phyloP scores from a whole-genome alignment of 306 rosid genomes.

The Glycine latifolia region DNA sequence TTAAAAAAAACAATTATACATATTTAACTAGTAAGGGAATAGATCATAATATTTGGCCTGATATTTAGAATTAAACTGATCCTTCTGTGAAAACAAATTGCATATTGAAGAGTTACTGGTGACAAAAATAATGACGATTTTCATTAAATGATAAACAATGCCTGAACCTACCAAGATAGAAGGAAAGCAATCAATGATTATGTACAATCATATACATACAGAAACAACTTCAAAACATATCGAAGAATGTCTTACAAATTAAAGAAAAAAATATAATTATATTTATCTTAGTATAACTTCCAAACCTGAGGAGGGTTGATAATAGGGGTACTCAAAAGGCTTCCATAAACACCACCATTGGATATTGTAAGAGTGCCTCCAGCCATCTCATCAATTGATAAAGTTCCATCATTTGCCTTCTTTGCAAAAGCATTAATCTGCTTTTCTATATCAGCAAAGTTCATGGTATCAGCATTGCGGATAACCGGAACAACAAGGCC shows the following conservation, averaged over 20 bases:
- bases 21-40: constrained; percentile 11
- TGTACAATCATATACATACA: too few relatives aligned
- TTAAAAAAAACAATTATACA: background rate
- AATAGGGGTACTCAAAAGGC: constrained; percentile 87
- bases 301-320: constrained; percentile 89
- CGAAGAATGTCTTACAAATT: background rate
- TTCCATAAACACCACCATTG: constrained; percentile 88
- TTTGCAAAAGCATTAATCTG: constrained; percentile 78
- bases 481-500: constrained; percentile 88
- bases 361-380: constrained; percentile 90
- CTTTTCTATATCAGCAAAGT: constrained; percentile 84
- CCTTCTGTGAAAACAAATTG: too few relatives aligned
- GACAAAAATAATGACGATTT: too few relatives aligned
- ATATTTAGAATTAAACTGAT: too few relatives aligned
- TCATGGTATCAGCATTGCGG: constrained; percentile 74
- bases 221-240: too few relatives aligned
- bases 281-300: constrained; percentile 18
- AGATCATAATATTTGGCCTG: too few relatives aligned
- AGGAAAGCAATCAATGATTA: too few relatives aligned
- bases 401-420: constrained; percentile 78
- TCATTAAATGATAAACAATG: too few relatives aligned
- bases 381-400: constrained; percentile 90
- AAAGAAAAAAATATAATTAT: constrained; percentile 16
- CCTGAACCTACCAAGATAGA: too few relatives aligned
- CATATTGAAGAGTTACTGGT: too few relatives aligned